Base-by-base conservation (phyloP, 2,329 filamentous ascomycete genomes). In the Penicillium capsulatum region DNA sequence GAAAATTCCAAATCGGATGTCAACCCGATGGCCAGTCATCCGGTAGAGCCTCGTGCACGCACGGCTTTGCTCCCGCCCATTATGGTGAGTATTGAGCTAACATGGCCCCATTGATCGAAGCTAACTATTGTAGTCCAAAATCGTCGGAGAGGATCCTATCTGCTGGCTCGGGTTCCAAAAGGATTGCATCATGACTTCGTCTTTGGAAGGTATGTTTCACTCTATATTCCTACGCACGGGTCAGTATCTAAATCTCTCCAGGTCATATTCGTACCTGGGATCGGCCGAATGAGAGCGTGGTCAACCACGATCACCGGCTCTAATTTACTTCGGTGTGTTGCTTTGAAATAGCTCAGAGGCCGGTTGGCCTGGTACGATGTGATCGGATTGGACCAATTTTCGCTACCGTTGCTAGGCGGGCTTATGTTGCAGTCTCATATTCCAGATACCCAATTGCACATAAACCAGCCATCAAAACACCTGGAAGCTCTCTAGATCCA, bases 111-210 rank as follows among this genome's bases (percentile, higher is more conserved):
- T 16, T 11, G 4, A 8, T 17, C 31, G 8, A 34, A 20, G 33
- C 51, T 57, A 35, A 58, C 31, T 7, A 8, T 31, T 3, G 8
- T 55, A 90, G 87, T 79, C 84, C 33, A 96, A 95, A 65, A 72
- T 77, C 9, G 80, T 95, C 24, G 89, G 95, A 63, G 80, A 83
- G 45, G 88, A 97, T 65, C 89, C 90, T 37, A 73, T 94, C 31
- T 86, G 81, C 63, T 95, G 90, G 84, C 68, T 98, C 27, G 86
- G 83, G n/a, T 98, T 98, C 57, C 90, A 91, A 38, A 84, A 96
- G 61, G 83, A 94, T 55, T 84, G 84, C 48, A 95, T 98, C 51
- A 82, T 97, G 58, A 96, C 89, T 24, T 88, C 87, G 51, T 96
- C 89, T 68, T 85, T 88, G 60, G 86, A 83, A 68, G 91, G 91